Percentiles rank a stretch among this genome's conserved stretches.
Conservation (phyloP, 805 yeast genomes). For the Yarrowia sp. region DNA sequence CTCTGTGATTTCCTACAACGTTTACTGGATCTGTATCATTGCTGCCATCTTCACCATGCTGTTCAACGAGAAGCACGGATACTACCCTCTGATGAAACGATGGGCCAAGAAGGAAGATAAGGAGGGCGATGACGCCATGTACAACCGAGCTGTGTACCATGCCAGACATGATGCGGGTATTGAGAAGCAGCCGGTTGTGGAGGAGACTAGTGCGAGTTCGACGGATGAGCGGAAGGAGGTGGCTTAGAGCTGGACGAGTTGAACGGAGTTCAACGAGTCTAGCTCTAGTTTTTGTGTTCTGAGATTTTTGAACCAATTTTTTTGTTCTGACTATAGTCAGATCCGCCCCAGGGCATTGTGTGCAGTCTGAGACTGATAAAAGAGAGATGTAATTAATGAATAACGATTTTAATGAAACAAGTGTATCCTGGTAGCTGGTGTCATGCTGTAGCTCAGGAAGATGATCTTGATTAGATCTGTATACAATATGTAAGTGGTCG, state of each 20-base stretch:
- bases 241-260: background rate
- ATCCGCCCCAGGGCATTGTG: no score
- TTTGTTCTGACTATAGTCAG: no score
- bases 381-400: background rate
- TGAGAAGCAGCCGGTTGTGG: background rate
- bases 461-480: no score
- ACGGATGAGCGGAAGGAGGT: conserved; percentile 5
- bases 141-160: conserved; percentile 4
- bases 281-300: no score
- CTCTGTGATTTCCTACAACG: conserved; percentile 81
- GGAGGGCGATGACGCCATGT: background rate
- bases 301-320: background rate
- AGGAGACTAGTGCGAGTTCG: background rate
- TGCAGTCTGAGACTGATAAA: background rate
- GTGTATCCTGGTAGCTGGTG: no score
- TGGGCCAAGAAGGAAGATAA: conserved; percentile 21
- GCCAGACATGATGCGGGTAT: background rate
- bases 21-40: conserved; percentile 79
- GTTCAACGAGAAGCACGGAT: conserved; percentile 77
- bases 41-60: conserved; percentile 57
- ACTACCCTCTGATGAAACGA: conserved; percentile 16
- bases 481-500: no score
- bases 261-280: background rate
- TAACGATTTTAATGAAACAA: background rate
- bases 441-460: no score